Base-by-base conservation (phyloP, 768 basidiomycete genomes). In the Mycena amicta region DNA sequence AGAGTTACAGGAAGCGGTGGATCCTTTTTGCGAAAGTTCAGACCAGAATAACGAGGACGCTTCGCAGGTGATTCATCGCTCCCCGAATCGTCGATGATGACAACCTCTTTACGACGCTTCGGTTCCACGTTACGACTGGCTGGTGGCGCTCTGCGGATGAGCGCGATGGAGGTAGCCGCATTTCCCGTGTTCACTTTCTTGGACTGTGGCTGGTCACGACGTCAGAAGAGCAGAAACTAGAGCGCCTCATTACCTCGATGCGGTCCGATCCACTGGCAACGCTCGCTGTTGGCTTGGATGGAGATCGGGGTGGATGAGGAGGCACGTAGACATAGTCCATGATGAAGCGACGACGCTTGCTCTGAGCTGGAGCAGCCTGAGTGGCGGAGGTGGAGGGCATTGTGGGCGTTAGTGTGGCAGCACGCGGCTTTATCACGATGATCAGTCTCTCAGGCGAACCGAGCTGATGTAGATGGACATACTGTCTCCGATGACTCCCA, bases 401-500 rank as follows among this genome's bases (percentile, higher is more conserved):
- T 43, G 41, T 43, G 41, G 41, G 20, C 41, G 41, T 22, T 22
- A 6, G 20, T 43, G 41, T n/a, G n/a, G n/a, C n/a, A n/a, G n/a
- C n/a, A n/a, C n/a, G n/a, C n/a, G n/a, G n/a, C n/a, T n/a, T n/a
- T n/a, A n/a, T n/a, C n/a, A n/a, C n/a, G n/a, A n/a, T n/a, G n/a
- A n/a, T n/a, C n/a, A n/a, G n/a, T n/a, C n/a, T n/a, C n/a, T n/a
- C n/a, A n/a, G n/a, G n/a, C n/a, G n/a, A n/a, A n/a, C n/a, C n/a
- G n/a, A n/a, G n/a, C n/a, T n/a, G n/a, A n/a, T n/a, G n/a, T n/a
- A n/a, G n/a, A n/a, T n/a, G n/a, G n/a, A n/a, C n/a, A n/a, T n/a
- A 18, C 47, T 11, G 25, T 53, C 53, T 63, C 61, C 57, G 33
- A 8, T 18, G 33, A 8, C 33, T 37, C 33, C 33, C 57, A 59